phyloP scores from a whole-genome alignment of 768 basidiomycete species.

The Phaeolepiota aurea region DNA sequence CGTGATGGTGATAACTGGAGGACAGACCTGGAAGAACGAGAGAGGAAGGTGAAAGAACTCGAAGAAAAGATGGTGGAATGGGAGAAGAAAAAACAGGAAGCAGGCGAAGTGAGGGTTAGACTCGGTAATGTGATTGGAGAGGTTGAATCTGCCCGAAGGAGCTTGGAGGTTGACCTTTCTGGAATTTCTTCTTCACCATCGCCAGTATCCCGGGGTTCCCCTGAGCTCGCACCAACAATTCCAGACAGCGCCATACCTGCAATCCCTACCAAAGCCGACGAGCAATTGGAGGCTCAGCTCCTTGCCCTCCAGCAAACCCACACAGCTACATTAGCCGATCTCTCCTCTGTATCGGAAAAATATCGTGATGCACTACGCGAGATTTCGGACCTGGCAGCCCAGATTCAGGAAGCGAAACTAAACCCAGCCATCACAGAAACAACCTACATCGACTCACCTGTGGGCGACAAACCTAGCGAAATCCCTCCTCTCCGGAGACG shows the following conservation, averaged over 20 bases:
- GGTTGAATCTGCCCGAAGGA: slow-evolving; percentile 62
- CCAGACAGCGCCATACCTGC: slow-evolving; percentile 12
- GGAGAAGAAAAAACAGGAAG: slow-evolving; percentile 62
- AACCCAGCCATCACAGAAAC: slow-evolving; percentile 30
- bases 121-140: slow-evolving; percentile 62
- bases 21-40: slow-evolving; percentile 76
- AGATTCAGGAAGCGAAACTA: slow-evolving; percentile 82
- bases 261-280: slow-evolving; percentile 23
- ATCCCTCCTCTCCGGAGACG: slow-evolving; percentile 39
- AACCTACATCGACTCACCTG: slow-evolving; percentile 27
- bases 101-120: slow-evolving; percentile 56
- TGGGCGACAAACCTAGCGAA: slow-evolving; percentile 33
- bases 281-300: slow-evolving; percentile 51
- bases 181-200: slow-evolving; percentile 16
- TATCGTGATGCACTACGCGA: slow-evolving; percentile 86
- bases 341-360: slow-evolving; percentile 70
- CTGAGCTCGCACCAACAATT: slow-evolving; percentile 14
- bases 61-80: slow-evolving; percentile 76
- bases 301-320: slow-evolving; percentile 75
- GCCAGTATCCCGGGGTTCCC: slow-evolving; percentile 18
- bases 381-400: slow-evolving; percentile 88
- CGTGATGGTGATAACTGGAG: slow-evolving; percentile 78
- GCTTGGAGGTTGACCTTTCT: slow-evolving; percentile 45
- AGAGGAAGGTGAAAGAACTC: slow-evolving; percentile 65
- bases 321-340: slow-evolving; percentile 69